Percentiles rank a stretch among this genome's conserved stretches.
These are phyloP conservation scores for Alternaria triticimaculans DNA, from an alignment of 2,329 filamentous ascomycete species.

Conservation along the genomic window DNA sequence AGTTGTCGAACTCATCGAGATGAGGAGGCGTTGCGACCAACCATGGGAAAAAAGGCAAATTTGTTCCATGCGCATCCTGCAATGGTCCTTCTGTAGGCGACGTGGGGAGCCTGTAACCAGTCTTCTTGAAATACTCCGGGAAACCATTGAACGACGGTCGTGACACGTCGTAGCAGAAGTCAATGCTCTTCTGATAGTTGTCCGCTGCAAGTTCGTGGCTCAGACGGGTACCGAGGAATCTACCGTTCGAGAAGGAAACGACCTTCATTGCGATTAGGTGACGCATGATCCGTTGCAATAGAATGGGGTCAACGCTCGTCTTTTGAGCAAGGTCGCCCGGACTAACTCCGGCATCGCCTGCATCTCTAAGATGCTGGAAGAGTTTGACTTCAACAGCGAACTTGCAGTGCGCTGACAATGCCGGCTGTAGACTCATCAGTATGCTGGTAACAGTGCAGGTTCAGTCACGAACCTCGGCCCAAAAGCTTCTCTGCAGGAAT, in stretches of 20 bases:
- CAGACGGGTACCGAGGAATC: conserved; percentile 38
- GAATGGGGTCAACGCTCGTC: conserved; percentile 33
- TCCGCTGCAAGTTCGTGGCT: conserved; percentile 46
- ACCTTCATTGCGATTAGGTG: conserved; percentile 52
- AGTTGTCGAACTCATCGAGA: conserved; percentile 23
- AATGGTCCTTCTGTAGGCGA: conserved; percentile 39
- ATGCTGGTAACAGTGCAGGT: background rate
- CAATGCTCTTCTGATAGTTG: conserved; percentile 47
- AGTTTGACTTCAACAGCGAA: conserved; percentile 47
- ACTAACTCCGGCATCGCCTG: conserved; percentile 31
- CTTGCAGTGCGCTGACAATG: conserved; percentile 46
- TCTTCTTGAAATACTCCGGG: conserved; percentile 18
- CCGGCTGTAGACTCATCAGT: conserved; percentile 32
- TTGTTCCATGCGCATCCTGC: conserved; percentile 46
- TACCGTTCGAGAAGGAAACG: conserved; percentile 32
- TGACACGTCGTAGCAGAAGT: conserved; percentile 48
- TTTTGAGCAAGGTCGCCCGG: conserved; percentile 36
- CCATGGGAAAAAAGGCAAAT: conserved; percentile 49
- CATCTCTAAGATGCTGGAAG: conserved; percentile 43
- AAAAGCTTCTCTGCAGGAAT: conserved; percentile 46
- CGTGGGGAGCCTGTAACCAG: conserved; percentile 12
- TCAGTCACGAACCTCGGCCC: conserved; percentile 48
- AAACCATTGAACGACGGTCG: conserved; percentile 25
- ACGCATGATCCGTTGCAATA: conserved; percentile 44
- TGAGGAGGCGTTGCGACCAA: conserved; percentile 46